These are phyloP conservation scores for Exophiala calicioides DNA, from an alignment of 2,329 filamentous ascomycete species.

Conservation along the genomic window DNA sequence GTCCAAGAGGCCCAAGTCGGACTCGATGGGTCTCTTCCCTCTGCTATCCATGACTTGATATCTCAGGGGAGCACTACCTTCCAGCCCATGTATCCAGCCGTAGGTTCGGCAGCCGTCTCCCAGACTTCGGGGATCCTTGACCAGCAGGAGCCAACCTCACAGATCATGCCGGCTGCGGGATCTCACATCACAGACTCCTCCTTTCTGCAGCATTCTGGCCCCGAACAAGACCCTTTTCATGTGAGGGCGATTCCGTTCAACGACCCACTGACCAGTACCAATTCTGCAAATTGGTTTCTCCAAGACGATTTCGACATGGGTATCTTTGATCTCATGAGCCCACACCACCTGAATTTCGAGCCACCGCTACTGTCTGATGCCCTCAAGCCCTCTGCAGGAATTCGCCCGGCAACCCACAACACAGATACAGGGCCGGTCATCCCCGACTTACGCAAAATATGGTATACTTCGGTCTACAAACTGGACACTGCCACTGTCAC, in stretches of 20 bases:
- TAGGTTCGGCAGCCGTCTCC: too few species aligned
- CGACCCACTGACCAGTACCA: not conserved
- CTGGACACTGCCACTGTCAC: not conserved
- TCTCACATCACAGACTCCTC: too few species aligned
- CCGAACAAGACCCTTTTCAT: not conserved
- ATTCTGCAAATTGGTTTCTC: conserved; percentile 12
- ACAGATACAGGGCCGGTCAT: not conserved
- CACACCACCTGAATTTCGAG: not conserved
- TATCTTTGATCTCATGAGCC: not conserved
- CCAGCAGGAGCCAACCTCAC: too few species aligned
- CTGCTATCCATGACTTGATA: too few species aligned
- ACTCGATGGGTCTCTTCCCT: too few species aligned
- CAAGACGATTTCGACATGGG: conserved; percentile 7
- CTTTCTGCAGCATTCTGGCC: not conserved
- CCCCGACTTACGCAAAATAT: conserved; percentile 6
- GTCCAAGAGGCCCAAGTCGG: too few species aligned
- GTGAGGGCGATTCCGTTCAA: not conserved
- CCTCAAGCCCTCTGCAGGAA: too few species aligned
- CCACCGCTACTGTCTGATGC: not conserved
- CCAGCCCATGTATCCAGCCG: too few species aligned
- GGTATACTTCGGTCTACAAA: conserved; percentile 4
- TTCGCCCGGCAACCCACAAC: not conserved
- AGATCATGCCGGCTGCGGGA: too few species aligned
- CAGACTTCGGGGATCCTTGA: too few species aligned
- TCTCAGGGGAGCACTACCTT: too few species aligned